Percentiles rank a stretch among this genome's conserved stretches.
Conservation (phyloP, 2,329 filamentous ascomycete genomes). For the Davidsoniella eucalypti region DNA sequence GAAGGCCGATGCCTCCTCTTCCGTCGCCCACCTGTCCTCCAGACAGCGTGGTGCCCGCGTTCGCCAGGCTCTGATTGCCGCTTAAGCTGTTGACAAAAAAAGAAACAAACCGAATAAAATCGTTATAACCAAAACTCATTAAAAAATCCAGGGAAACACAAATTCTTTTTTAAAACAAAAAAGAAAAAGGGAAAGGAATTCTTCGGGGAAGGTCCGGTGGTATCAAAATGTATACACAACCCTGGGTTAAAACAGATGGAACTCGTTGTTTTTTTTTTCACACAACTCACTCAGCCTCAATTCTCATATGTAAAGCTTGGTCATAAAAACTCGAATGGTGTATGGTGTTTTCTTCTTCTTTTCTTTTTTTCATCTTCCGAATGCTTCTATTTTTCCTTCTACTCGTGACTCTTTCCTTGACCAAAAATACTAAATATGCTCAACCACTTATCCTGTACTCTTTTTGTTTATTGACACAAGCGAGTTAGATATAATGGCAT, state of each 20-base stretch:
- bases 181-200: constrained; percentile 1
- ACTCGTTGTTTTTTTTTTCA: constrained; percentile 11
- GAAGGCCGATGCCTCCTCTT: constrained; percentile 75
- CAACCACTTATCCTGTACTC: no score
- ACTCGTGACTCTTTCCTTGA: constrained; percentile 8
- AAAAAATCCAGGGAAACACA: constrained; percentile 19
- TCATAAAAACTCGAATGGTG: background rate
- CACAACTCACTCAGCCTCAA: background rate
- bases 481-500: no score
- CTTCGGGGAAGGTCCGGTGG: constrained; percentile 5
- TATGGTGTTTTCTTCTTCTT: no score
- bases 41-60: constrained; percentile 72
- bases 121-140: constrained; percentile 18
- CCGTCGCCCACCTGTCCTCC: constrained; percentile 58
- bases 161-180: constrained; percentile 11
- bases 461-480: no score
- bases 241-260: constrained; percentile 11
- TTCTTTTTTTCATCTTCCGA: background rate
- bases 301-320: background rate
- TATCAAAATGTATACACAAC: constrained; percentile 4
- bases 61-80: constrained; percentile 48
- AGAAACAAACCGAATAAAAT: constrained; percentile 14
- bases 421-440: background rate
- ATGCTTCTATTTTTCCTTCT: background rate
- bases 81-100: constrained; percentile 27